Base-by-base conservation (phyloP, 2,329 filamentous ascomycete genomes). In the Dendrostoma leiphaemia region DNA sequence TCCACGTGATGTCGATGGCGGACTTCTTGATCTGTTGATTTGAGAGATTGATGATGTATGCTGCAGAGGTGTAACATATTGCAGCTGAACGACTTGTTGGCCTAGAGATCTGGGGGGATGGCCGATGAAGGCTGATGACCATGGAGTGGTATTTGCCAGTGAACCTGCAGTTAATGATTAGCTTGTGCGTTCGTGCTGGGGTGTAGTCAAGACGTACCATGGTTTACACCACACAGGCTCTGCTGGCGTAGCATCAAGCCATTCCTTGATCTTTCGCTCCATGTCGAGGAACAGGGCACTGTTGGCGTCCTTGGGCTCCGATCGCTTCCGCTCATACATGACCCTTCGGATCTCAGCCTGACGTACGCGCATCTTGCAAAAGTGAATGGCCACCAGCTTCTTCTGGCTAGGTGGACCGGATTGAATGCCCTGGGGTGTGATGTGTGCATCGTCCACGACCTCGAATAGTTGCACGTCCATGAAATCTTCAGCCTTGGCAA, bases 351-450 rank as follows among this genome's bases (percentile, higher is more conserved):
- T 94, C 70, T 97, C 93, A 13, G 92, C 84, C 67, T 97, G 92
- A 12, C 92, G 76, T 54, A 95, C 71, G 52, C 91, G 82, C 90
- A 97, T 95, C 66, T 90, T 93, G 75, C 91, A 91, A 64, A 96
- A 94, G 68, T 99, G 93, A 58, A 97, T 91, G 2, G 91, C 87
- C 24, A 96, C 86, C 63, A 90, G 83, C 69, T 99, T 99, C 66
- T 89, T 90, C 61, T 92, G 80, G 34, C 89, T 90, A 2, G 83
- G 79, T 5, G 86, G 87, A 1, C 86, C 89, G 0, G 85, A 80
- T 21, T 84, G 74, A 53, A 97, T 88, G 3, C 91, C 92, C 31
- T 86, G 78, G 2, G 83, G 77, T 1, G 87, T 92, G 62, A 99
- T 97, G 68, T 88, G 87, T 48, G 85, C 80, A 70, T 99, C 94